Evolutionary conservation across 768 basidiomycete genomes (phyloP).

Genomic region (Xerocomus brunneocitrinus): DNA sequence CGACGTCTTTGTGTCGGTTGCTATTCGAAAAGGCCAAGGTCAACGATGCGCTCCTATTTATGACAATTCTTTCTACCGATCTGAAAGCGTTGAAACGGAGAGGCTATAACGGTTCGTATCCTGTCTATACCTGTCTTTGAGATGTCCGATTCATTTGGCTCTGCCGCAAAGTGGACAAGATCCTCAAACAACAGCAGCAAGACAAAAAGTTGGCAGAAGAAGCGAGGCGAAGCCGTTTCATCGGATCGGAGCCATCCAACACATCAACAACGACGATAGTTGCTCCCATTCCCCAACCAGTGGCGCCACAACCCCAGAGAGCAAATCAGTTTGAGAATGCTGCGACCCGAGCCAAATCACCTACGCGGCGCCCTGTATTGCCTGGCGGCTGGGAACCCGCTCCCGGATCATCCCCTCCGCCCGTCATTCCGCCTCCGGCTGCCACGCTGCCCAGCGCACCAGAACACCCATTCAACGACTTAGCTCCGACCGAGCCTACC

Average conservation of each 20-base stretch:
- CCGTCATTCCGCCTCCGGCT: not conserved
- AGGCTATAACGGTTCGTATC: conserved; percentile 72
- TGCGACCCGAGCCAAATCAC: conserved; percentile 16
- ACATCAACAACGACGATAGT: not conserved
- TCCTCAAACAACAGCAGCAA: conserved; percentile 77
- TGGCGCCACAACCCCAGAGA: conserved; percentile 12
- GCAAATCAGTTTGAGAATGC: not conserved
- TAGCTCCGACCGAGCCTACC: conserved; percentile 1
- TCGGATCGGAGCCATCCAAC: conserved; percentile 15
- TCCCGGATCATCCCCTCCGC: conserved; percentile 11
- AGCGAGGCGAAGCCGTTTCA: conserved; percentile 26
- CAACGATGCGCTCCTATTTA: conserved; percentile 85
- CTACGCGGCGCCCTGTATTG: conserved; percentile 14
- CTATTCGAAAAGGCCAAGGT: conserved; percentile 75
- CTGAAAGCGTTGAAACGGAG: conserved; percentile 73
- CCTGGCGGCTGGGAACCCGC: conserved; percentile 23
- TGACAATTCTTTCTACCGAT: conserved; percentile 92
- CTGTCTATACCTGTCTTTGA: not conserved
- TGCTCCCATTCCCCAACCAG: conserved; percentile 7
- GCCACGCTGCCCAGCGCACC: conserved; percentile 1
- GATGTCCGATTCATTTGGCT: conserved; percentile 9
- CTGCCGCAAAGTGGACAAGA: conserved; percentile 68
- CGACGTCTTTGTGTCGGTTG: conserved; percentile 74
- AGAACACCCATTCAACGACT: conserved; percentile 8
- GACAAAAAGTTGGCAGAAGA: conserved; percentile 56